These are phyloP conservation scores for Lantana camara DNA, from an alignment of 257 asterid genomes.

Conservation along the genomic window DNA sequence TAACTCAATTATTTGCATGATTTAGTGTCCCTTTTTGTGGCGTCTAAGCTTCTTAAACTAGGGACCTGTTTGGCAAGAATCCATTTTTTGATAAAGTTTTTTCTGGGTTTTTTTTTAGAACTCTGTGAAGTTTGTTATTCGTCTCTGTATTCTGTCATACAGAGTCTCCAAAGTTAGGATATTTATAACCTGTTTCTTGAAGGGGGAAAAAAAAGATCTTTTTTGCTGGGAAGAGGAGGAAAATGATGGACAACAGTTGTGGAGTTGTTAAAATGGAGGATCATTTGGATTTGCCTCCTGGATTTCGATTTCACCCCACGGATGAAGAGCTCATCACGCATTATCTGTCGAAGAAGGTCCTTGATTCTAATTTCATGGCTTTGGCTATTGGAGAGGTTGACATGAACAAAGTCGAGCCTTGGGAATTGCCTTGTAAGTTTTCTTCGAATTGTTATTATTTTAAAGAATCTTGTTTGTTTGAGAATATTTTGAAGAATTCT, in stretches of 20 bases:
- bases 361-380: slow-evolving; percentile 50
- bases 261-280: slow-evolving; percentile 34
- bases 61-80: slow-evolving; percentile 23
- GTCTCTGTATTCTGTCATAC: too few species aligned
- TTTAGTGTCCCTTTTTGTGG: slow-evolving; percentile 9
- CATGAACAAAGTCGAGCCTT: slow-evolving; percentile 79
- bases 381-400: slow-evolving; percentile 75
- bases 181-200: not conserved
- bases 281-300: slow-evolving; percentile 67
- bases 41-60: not conserved
- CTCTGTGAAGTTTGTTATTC: not conserved
- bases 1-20: slow-evolving; percentile 3
- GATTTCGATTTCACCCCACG: slow-evolving; percentile 80
- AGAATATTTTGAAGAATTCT: too few species aligned
- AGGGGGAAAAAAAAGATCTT: not conserved
- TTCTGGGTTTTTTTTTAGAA: not conserved
- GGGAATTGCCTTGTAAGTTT: slow-evolving; percentile 77
- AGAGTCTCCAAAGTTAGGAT: not conserved
- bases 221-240: not conserved
- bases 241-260: slow-evolving; percentile 41
- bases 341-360: slow-evolving; percentile 56
- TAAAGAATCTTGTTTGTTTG: too few species aligned
- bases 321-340: slow-evolving; percentile 83
- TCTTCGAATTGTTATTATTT: too few species aligned
- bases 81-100: not conserved